phyloP scores from a whole-genome alignment of 768 basidiomycete species.

The Mycena indigotica region DNA sequence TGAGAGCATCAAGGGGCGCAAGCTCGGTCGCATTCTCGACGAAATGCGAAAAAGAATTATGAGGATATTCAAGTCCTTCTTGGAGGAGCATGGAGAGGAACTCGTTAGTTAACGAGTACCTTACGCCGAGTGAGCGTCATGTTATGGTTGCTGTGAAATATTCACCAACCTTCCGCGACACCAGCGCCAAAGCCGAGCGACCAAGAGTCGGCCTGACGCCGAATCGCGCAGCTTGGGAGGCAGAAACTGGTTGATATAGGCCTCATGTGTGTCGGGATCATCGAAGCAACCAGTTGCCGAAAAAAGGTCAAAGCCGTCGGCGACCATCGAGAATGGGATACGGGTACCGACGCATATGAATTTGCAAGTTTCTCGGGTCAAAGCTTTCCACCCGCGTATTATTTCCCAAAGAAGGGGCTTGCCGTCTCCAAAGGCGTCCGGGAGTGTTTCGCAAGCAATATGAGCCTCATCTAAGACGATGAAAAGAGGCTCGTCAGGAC shows the following conservation, averaged over 20 bases:
- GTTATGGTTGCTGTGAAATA: no score
- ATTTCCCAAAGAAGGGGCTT: neutral
- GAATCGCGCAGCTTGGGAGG: constrained; percentile 3
- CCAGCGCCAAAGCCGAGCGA: constrained; percentile 16
- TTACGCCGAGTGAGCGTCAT: no score
- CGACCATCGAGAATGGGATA: neutral
- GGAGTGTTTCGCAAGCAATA: neutral
- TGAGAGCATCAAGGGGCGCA: no score
- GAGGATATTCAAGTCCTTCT: neutral
- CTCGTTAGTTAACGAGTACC: constrained; percentile 1
- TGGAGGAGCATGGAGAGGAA: constrained; percentile 1
- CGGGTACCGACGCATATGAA: neutral
- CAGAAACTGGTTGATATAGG: constrained; percentile 5
- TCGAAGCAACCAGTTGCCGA: constrained; percentile 12
- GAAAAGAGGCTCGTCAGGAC: neutral
- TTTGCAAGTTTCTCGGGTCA: neutral
- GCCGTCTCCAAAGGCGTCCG: neutral
- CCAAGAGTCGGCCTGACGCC: neutral
- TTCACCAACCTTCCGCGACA: constrained; percentile 13
- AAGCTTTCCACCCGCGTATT: neutral
- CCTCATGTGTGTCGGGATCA: neutral
- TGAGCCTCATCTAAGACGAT: neutral
- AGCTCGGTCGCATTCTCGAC: no score
- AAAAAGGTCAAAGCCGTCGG: neutral
- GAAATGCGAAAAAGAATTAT: neutral